These are phyloP conservation scores for Fusarium sp. DNA, from an alignment of 2,329 filamentous ascomycete species.

Conservation along the genomic window DNA sequence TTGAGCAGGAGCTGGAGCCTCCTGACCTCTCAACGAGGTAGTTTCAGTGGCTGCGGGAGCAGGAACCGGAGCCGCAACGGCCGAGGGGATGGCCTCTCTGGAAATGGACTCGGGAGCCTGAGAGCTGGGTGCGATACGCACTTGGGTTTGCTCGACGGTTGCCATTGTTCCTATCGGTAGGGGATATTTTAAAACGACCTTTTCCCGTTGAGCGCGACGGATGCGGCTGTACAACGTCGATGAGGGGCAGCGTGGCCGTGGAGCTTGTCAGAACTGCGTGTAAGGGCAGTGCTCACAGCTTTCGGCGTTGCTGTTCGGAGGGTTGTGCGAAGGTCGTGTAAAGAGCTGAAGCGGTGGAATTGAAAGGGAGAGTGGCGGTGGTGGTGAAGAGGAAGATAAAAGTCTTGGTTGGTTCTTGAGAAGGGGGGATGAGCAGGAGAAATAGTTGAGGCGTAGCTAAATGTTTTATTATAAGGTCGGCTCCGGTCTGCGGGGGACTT, in stretches of 20 bases:
- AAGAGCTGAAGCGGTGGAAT: constrained; percentile 8
- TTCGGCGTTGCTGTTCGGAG: constrained; percentile 39
- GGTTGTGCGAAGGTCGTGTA: constrained; percentile 22
- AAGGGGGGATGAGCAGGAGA: constrained; percentile 18
- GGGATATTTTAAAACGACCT: constrained; percentile 15
- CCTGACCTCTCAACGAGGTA: constrained; percentile 17
- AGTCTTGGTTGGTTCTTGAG: constrained; percentile 10
- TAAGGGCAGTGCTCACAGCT: constrained; percentile 40
- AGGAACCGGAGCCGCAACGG: constrained; percentile 24
- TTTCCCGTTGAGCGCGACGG: constrained; percentile 30
- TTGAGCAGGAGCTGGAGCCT: constrained; percentile 3
- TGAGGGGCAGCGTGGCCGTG: constrained; percentile 44
- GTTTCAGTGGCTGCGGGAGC: constrained; percentile 29
- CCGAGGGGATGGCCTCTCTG: constrained; percentile 24
- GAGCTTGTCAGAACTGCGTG: constrained; percentile 43
- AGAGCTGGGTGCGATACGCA: constrained; percentile 28
- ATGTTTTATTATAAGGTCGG: constrained; percentile 38
- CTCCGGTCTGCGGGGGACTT: constrained; percentile 34
- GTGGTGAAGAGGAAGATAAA: constrained; percentile 4
- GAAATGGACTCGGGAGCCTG: constrained; percentile 28
- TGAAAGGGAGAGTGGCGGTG: background rate
- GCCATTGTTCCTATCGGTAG: constrained; percentile 39
- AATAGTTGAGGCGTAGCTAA: constrained; percentile 31
- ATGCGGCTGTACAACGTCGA: constrained; percentile 36
- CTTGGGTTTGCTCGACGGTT: constrained; percentile 38